Evolutionary conservation across 805 yeast species (phyloP), one percentile per base, ranked within the genome.

Genomic region (Saccharomyces mikatae): DNA sequence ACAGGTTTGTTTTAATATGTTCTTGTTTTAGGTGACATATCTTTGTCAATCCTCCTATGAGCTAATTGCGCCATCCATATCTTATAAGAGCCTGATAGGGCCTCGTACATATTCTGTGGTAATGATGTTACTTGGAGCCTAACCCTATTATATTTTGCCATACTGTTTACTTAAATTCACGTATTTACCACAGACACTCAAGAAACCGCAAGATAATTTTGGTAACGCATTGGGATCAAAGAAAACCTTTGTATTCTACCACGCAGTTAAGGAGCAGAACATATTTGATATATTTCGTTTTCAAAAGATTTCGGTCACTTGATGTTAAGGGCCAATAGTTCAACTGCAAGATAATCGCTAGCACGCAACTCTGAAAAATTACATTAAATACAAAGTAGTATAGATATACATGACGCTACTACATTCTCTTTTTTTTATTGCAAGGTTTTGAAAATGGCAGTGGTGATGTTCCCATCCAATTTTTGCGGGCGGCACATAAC

Each of bases 131-230:
- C 76, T 76, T 1, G 69, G 86, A 64, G 73, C 1, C 27, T 84
- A 1, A 70, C 73, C 2, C 31, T 79, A n/a, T 58, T 76, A 2
- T 87, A 86, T 61, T 91, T 94, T 1, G 48, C 74, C 0, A 57
- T 81, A 27, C 67, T 89, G 14, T 63, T 85, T 21, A 46, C 69
- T 0, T 78, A 24, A 24, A 24, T 77, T 59, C 96, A 88, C 61
- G 36, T 80, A 0, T 77, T 73, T 51, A 67, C 87, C 50, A 79
- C 82, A 0, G 63, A 79, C 0, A 75, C 80, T 6, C 84, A 83
- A 49, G 75, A 84, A 58, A 84, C 91, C 8, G 87, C 96, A 6
- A 75, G 90, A 57, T 96, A 88, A 60, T 87, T 78, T 62, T 71
- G 88, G 50, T 79, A 78, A 60, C 68, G 76, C 27, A 69, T 74